A percentile compares a stretch with the other conserved stretches of the same genome.
phyloP scores from a whole-genome alignment of 2,329 filamentous ascomycete genomes.

The Nemania abortiva region DNA sequence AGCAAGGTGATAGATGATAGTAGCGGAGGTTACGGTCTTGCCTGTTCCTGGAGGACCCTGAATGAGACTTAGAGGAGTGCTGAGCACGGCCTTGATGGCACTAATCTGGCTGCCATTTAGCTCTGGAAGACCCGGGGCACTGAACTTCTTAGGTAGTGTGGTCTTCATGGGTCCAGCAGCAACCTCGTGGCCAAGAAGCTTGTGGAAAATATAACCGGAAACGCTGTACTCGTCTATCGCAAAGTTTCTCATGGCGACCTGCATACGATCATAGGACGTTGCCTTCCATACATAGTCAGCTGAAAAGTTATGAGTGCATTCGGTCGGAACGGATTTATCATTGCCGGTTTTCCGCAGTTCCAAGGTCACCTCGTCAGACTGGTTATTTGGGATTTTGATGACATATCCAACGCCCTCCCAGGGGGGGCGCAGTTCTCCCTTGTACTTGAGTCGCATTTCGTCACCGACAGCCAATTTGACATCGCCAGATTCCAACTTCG shows the following conservation, averaged over 20 bases:
- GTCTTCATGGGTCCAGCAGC: slow-evolving; percentile 96
- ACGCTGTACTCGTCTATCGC: slow-evolving; percentile 98
- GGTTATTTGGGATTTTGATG: slow-evolving; percentile 99
- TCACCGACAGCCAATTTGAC: slow-evolving; percentile 98
- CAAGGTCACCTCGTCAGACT: slow-evolving; percentile 96
- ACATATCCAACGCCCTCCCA: slow-evolving; percentile 99
- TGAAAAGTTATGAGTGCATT: slow-evolving; percentile 97
- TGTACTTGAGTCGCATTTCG: slow-evolving; percentile 98
- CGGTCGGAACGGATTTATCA: slow-evolving; percentile 94
- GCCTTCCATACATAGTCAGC: slow-evolving; percentile 99
- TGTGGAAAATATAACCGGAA: slow-evolving; percentile 98
- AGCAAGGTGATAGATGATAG: slow-evolving; percentile 96
- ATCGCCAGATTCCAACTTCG: slow-evolving; percentile 96
- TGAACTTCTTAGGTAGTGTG: slow-evolving; percentile 95
- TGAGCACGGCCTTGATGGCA: slow-evolving; percentile 93
- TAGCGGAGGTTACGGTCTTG: slow-evolving; percentile 98
- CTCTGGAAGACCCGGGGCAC: slow-evolving; percentile 91
- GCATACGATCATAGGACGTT: slow-evolving; percentile 99
- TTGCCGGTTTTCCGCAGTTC: slow-evolving; percentile 94
- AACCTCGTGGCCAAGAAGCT: slow-evolving; percentile 93
- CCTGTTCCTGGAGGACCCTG: slow-evolving; percentile 97
- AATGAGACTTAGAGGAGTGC: slow-evolving; percentile 93
- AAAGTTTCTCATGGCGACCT: slow-evolving; percentile 99
- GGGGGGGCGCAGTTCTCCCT: slow-evolving; percentile 87
- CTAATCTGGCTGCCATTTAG: slow-evolving; percentile 96